phyloP scores from a whole-genome alignment of 2,329 filamentous ascomycete genomes.

The Thielaviopsis punctulata region DNA sequence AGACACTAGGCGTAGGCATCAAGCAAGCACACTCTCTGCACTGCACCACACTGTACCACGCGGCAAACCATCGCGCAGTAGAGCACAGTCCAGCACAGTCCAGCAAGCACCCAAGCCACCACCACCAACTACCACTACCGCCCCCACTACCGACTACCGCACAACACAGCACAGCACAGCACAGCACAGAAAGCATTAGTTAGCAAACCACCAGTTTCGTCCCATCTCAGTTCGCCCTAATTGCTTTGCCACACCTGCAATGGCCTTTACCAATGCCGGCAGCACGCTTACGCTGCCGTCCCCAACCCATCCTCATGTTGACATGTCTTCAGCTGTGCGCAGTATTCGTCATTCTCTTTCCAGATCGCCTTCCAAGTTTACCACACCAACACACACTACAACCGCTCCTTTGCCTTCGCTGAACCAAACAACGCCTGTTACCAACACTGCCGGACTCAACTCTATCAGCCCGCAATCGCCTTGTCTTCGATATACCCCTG shows the following conservation, averaged over 20 bases:
- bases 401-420: not conserved
- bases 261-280: constrained; percentile 42
- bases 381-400: not conserved
- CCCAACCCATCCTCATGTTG: constrained; percentile 66
- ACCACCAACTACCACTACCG: too few species aligned
- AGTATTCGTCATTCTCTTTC: constrained; percentile 77
- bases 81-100: not conserved
- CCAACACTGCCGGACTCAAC: constrained; percentile 35
- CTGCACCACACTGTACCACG: not conserved
- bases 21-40: too few species aligned
- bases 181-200: not conserved
- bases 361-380: constrained; percentile 80
- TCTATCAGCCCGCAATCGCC: constrained; percentile 35
- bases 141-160: too few species aligned
- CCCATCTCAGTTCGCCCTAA: not conserved
- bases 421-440: constrained; percentile 3
- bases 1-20: too few species aligned
- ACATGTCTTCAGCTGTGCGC: constrained; percentile 65
- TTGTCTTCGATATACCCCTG: constrained; percentile 24
- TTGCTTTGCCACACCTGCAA: constrained; percentile 18
- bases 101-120: too few species aligned
- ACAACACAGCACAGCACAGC: not conserved
- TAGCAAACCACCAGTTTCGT: not conserved
- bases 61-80: not conserved
- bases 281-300: constrained; percentile 77